Percentiles rank a stretch among this genome's conserved stretches.
Evolutionary conservation across 495 filamentous ascomycete species (phyloP).

Genomic region (Talaromyces ruber): DNA sequence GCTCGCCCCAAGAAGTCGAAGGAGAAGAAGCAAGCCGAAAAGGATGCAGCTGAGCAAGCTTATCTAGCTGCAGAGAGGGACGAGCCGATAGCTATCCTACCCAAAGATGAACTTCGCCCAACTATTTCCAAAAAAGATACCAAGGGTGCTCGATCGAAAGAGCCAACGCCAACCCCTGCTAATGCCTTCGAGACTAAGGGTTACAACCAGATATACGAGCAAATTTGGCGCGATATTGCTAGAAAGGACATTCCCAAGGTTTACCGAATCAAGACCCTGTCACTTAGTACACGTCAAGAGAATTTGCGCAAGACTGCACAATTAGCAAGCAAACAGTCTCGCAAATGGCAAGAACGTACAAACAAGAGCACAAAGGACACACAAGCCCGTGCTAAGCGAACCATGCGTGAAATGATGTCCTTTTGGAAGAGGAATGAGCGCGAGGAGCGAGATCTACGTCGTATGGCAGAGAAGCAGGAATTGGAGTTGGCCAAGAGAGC

Average conservation of each 20-base stretch:
- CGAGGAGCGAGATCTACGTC: conserved; percentile 89
- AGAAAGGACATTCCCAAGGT: conserved; percentile 91
- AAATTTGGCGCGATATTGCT: conserved; percentile 94
- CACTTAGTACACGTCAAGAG: conserved; percentile 72
- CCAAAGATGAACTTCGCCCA: conserved; percentile 55
- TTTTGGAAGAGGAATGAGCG: conserved; percentile 99
- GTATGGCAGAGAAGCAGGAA: conserved; percentile 91
- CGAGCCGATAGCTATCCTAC: conserved; percentile 53
- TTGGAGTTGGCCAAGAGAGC: conserved; percentile 93
- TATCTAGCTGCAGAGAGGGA: conserved; percentile 81
- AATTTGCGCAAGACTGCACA: conserved; percentile 97
- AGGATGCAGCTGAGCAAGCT: conserved; percentile 83
- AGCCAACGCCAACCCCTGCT: conserved; percentile 46
- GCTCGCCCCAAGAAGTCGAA: conserved; percentile 77
- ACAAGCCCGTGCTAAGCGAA: conserved; percentile 91
- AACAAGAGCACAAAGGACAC: conserved; percentile 99
- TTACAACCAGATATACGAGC: conserved; percentile 94
- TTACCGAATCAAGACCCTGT: conserved; percentile 73
- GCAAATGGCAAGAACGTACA: conserved; percentile 91
- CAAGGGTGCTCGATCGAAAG: conserved; percentile 51
- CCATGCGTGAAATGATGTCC: conserved; percentile 98
- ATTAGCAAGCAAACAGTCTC: conserved; percentile 92
- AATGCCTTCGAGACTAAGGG: conserved; percentile 74
- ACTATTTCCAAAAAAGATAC: conserved; percentile 44
- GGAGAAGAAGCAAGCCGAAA: conserved; percentile 93